Evolutionary conservation across 106 monocot genomes (phyloP).

Genomic region (Phalaenopsis aphrodite): DNA sequence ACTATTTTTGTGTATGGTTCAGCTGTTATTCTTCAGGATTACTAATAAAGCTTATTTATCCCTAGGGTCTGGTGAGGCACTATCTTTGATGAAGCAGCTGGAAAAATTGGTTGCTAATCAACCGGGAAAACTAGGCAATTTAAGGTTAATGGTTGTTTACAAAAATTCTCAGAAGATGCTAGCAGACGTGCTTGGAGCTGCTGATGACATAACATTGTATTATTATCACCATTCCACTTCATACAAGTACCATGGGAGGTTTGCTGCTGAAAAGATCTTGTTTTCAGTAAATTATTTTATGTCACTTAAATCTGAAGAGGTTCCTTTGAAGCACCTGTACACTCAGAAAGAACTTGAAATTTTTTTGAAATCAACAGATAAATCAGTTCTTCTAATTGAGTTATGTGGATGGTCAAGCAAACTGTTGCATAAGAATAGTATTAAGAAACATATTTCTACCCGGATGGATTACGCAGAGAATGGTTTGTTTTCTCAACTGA

Average conservation of each 20-base stretch:
- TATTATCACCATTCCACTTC: constrained; percentile 55
- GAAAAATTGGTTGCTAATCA: constrained; percentile 21
- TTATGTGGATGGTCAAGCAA: constrained; percentile 89
- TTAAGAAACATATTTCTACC: constrained; percentile 11
- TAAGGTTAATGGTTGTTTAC: constrained; percentile 72
- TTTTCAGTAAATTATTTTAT: constrained; percentile 48
- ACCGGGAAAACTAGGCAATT: constrained; percentile 27
- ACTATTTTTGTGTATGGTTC: not conserved
- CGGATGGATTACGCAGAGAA: constrained; percentile 17
- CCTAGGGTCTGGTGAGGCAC: constrained; percentile 87
- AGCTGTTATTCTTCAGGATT: not conserved
- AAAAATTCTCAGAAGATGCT: constrained; percentile 76
- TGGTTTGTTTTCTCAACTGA: constrained; percentile 25
- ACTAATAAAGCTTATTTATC: not conserved
- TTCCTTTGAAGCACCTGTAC: constrained; percentile 48
- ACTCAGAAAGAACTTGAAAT: constrained; percentile 48
- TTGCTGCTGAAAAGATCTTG: constrained; percentile 57
- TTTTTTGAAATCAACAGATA: constrained; percentile 75
- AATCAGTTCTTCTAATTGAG: constrained; percentile 69
- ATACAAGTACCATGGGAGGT: constrained; percentile 65
- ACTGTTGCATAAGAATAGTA: constrained; percentile 32
- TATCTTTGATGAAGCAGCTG: constrained; percentile 70
- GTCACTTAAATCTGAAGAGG: constrained; percentile 47
- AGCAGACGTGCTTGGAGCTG: constrained; percentile 62
- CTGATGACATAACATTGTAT: constrained; percentile 54